Base-by-base conservation (phyloP, 2,329 filamentous ascomycete species). In the Allantophomopsis cytisporea region DNA sequence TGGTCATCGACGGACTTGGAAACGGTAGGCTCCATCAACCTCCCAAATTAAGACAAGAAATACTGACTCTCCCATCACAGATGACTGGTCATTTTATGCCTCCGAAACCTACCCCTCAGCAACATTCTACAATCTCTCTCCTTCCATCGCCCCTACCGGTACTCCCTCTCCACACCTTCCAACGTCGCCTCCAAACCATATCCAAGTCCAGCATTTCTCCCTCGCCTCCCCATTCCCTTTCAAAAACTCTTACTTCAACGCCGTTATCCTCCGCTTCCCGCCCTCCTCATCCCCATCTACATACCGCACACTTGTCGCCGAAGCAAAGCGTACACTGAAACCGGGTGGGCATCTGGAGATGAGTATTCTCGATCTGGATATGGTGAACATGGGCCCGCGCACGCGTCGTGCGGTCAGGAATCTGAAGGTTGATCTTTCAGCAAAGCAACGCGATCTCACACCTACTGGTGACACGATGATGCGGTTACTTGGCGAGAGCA, bases 21-120 rank as follows among this genome's bases (percentile, higher is more conserved):
- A 88, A 87, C 52, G 60, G 61, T 63, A 50, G 45, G 50, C 31
- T 30, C 8, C 31, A 15, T 34, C 16, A 7, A 21, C 20, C 13
- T n/a, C 21, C 37, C 7, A 31, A 41, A 36, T 6, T 10, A 28
- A 10, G 23, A 28, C 8, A 12, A 28, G 23, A 28, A 28, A 28
- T 28, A 28, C 11, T 28, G 23, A 28, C 11, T 28, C 7, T 8
- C 7, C 7, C 3, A 28, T 10, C 36, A 39, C 38, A 57, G 77
- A 82, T 47, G 84, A 91, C 53, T 91, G 84, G 84, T 88, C 83
- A 0, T 88, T 85, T 56, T 89, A 87, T 49, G 83, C 83, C 15
- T 82, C 84, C 6, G 76, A 88, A 53, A 86, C 82, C 1, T 89
- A 89, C 47, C 80, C 81, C 0, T 67, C 68, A 1, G 80, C 80